Percentiles rank a stretch among this genome's conserved stretches.
phyloP scores from a whole-genome alignment of 2,329 filamentous ascomycete genomes.

The Eutypella sp. region DNA sequence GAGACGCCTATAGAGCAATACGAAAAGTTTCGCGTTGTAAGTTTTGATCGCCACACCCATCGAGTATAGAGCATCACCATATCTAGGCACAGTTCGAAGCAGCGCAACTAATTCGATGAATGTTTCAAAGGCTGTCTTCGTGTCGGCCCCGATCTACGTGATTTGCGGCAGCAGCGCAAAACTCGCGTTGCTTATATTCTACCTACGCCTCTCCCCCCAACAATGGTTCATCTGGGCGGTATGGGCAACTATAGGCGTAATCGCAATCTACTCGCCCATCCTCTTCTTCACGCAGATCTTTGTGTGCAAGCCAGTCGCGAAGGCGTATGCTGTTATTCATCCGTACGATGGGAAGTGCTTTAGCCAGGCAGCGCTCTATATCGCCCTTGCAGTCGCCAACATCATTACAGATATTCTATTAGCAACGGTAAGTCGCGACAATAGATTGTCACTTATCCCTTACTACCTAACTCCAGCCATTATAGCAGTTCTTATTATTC shows the following conservation, averaged over 20 bases:
- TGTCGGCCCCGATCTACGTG: slow-evolving; percentile 11
- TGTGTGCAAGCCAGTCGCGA: slow-evolving; percentile 19
- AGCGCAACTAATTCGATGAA: not conserved
- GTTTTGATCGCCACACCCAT: not conserved
- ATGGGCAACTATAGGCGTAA: slow-evolving; percentile 10
- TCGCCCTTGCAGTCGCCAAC: slow-evolving; percentile 35
- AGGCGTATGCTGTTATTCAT: slow-evolving; percentile 13
- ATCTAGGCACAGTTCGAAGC: not conserved
- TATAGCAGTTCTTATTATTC: too few species aligned
- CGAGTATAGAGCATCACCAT: not conserved
- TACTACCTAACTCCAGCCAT: too few species aligned
- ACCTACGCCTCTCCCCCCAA: slow-evolving; percentile 17
- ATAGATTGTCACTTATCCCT: too few species aligned
- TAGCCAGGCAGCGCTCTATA: slow-evolving; percentile 34
- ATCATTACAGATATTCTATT: slow-evolving; percentile 37
- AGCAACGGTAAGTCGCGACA: too few species aligned
- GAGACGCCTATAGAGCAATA: slow-evolving; percentile 2
- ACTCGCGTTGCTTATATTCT: slow-evolving; percentile 20
- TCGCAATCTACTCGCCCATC: slow-evolving; percentile 3
- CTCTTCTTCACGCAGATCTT: slow-evolving; percentile 9
- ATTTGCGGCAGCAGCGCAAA: slow-evolving; percentile 19
- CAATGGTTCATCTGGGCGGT: slow-evolving; percentile 13
- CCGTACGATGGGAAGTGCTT: slow-evolving; percentile 27
- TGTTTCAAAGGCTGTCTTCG: slow-evolving; percentile 1
- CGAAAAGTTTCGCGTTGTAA: not conserved